These are phyloP conservation scores for Metschnikowia similis DNA, from an alignment of 805 yeast genomes.

Conservation along the genomic window DNA sequence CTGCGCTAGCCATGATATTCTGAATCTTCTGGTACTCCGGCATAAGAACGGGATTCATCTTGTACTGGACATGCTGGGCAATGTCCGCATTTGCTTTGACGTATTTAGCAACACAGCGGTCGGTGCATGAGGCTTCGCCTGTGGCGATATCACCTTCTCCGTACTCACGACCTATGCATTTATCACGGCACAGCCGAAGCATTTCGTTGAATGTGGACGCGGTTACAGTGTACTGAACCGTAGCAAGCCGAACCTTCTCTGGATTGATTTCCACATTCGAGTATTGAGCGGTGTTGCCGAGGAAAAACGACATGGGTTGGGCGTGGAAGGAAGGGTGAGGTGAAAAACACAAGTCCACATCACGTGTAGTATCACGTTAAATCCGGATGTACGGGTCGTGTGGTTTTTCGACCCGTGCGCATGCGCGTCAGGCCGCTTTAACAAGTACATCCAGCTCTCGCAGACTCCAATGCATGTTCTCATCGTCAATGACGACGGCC, in stretches of 20 bases:
- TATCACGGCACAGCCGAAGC: constrained; percentile 57
- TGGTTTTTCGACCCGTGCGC: not conserved
- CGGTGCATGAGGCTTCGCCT: constrained; percentile 80
- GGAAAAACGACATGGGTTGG: constrained; percentile 56
- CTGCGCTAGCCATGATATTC: constrained; percentile 3
- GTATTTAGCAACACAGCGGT: constrained; percentile 82
- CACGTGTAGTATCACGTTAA: not conserved
- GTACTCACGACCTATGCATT: constrained; percentile 83
- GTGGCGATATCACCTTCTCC: constrained; percentile 81
- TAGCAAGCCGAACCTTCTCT: constrained; percentile 59
- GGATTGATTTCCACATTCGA: constrained; percentile 49
- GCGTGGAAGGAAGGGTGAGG: not conserved
- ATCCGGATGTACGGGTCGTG: not conserved
- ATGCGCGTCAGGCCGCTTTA: too few relatives aligned
- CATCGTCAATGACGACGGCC: constrained; percentile 95
- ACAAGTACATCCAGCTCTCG: not conserved
- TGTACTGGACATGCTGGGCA: constrained; percentile 47
- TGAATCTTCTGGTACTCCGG: constrained; percentile 36
- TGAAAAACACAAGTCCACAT: not conserved
- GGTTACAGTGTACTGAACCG: constrained; percentile 65
- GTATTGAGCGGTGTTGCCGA: constrained; percentile 44
- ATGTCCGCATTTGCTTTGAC: constrained; percentile 65
- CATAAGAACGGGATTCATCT: constrained; percentile 25
- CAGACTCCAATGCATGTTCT: constrained; percentile 41
- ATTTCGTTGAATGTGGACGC: constrained; percentile 39